phyloP scores from a whole-genome alignment of 1,284 basidiomycete species.

The Coniophora puteana region DNA sequence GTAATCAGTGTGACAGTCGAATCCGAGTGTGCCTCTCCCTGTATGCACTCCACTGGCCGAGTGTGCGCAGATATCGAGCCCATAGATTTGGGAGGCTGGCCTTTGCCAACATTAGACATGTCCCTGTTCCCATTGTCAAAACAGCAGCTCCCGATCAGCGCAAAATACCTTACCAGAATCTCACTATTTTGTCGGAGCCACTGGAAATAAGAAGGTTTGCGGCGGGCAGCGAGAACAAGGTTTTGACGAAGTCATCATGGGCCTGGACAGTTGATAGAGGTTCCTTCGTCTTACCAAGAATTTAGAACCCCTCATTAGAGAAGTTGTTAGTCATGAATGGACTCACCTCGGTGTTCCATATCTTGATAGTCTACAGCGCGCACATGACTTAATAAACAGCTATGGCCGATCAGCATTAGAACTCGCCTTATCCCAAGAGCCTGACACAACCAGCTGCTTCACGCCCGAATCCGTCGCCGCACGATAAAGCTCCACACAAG shows the following conservation, averaged over 20 bases:
- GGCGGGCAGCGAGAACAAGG: slow-evolving; percentile 64
- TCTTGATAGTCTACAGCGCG: slow-evolving; percentile 60
- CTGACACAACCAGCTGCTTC: slow-evolving; percentile 65
- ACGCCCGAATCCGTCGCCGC: slow-evolving; percentile 30
- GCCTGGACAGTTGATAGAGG: slow-evolving; percentile 70
- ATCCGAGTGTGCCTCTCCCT: slow-evolving; percentile 42
- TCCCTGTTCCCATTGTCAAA: slow-evolving; percentile 64
- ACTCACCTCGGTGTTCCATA: slow-evolving; percentile 77
- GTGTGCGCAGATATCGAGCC: slow-evolving; percentile 73
- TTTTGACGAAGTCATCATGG: slow-evolving; percentile 87
- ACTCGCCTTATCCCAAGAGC: slow-evolving; percentile 85
- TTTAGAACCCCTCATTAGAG: slow-evolving; percentile 8
- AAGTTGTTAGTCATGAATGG: not conserved
- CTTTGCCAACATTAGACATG: slow-evolving; percentile 39
- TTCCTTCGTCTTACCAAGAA: slow-evolving; percentile 53
- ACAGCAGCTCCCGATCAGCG: too few relatives aligned
- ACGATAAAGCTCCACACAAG: slow-evolving; percentile 68
- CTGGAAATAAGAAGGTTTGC: slow-evolving; percentile 76
- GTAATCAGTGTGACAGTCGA: slow-evolving; percentile 61
- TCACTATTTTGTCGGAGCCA: slow-evolving; percentile 86
- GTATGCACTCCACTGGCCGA: slow-evolving; percentile 65
- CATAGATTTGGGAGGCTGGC: slow-evolving; percentile 45
- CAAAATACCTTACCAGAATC: slow-evolving; percentile 66
- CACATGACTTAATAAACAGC: slow-evolving; percentile 5
- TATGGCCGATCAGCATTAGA: slow-evolving; percentile 4